Percentiles rank a stretch among this genome's conserved stretches.
Evolutionary conservation across 441 rosid genomes (phyloP).

Genomic region (Geranium incanum): DNA sequence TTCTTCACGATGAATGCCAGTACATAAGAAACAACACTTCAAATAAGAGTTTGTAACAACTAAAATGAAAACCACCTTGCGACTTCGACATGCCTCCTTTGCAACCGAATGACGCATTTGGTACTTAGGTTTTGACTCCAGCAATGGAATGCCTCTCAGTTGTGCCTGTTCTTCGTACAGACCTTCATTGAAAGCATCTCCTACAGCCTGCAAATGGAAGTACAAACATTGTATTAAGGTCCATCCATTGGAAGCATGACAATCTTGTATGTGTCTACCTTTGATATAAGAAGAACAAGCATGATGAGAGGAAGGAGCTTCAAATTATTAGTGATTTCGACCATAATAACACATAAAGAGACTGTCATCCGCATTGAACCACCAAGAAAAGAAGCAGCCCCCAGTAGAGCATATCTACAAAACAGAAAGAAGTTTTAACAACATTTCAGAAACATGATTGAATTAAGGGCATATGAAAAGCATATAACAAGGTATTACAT

Average conservation of each 20-base stretch:
- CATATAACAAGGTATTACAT: background rate
- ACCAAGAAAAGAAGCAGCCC: slow-evolving; percentile 99
- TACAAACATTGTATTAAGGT: slow-evolving; percentile 10
- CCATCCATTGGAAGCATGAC: slow-evolving; percentile 17
- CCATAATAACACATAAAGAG: slow-evolving; percentile 92
- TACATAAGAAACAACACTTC: background rate
- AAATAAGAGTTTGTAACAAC: background rate
- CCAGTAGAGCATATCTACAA: slow-evolving; percentile 81
- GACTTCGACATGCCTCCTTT: slow-evolving; percentile 76
- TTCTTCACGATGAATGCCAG: background rate
- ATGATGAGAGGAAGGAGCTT: slow-evolving; percentile 89
- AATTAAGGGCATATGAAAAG: background rate
- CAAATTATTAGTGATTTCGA: slow-evolving; percentile 93
- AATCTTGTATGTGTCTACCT: slow-evolving; percentile 43
- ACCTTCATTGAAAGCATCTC: slow-evolving; percentile 98
- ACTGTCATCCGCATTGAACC: slow-evolving; percentile 99
- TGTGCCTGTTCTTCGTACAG: slow-evolving; percentile 89
- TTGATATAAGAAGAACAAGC: slow-evolving; percentile 98
- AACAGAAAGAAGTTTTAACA: slow-evolving; percentile 22
- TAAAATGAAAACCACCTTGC: slow-evolving; percentile 46
- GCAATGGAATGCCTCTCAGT: slow-evolving; percentile 71
- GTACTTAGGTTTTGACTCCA: slow-evolving; percentile 89
- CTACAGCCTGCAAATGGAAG: slow-evolving; percentile 68
- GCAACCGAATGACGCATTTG: slow-evolving; percentile 77
- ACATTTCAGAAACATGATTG: slow-evolving; percentile 19